These are phyloP conservation scores for Pinus albicaulis DNA, from an alignment of 75 land plant genomes.

Conservation along the genomic window DNA sequence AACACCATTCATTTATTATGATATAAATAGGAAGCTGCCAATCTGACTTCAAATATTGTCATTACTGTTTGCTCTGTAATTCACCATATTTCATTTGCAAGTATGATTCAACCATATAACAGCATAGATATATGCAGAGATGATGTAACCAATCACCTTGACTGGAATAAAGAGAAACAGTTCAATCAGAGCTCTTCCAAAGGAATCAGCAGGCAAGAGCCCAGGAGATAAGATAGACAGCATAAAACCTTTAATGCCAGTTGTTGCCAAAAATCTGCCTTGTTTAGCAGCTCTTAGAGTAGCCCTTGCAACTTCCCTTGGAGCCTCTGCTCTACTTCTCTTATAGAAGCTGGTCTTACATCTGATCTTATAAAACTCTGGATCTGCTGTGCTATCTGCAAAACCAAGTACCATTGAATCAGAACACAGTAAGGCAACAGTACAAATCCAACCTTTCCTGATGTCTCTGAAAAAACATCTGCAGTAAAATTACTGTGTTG, in stretches of 20 bases:
- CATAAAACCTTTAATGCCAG: constrained; percentile 5
- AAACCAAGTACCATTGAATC: background rate
- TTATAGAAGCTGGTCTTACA: constrained; percentile 7
- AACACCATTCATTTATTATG: too few relatives aligned
- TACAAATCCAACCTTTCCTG: too few relatives aligned
- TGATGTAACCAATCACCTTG: background rate
- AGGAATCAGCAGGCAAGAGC: constrained; percentile 20
- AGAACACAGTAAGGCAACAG: background rate
- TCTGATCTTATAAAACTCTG: background rate
- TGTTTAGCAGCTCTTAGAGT: constrained; percentile 11
- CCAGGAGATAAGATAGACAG: constrained; percentile 14
- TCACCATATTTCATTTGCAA: too few relatives aligned
- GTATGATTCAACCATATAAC: constrained; percentile 2
- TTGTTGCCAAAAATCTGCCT: constrained; percentile 10
- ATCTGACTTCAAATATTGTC: too few relatives aligned
- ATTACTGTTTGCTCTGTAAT: too few relatives aligned
- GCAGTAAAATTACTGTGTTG: too few relatives aligned
- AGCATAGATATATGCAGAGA: constrained; percentile 4
- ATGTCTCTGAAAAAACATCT: too few relatives aligned
- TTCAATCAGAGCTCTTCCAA: constrained; percentile 14
- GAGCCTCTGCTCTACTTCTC: constrained; percentile 1
- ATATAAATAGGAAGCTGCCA: too few relatives aligned
- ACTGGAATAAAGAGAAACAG: constrained; percentile 12
- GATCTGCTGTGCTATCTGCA: background rate
- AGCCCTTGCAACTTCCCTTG: constrained; percentile 8